Evolutionary conservation across 345 rosid species (phyloP).

Genomic region (Toxicodendron radicans): DNA sequence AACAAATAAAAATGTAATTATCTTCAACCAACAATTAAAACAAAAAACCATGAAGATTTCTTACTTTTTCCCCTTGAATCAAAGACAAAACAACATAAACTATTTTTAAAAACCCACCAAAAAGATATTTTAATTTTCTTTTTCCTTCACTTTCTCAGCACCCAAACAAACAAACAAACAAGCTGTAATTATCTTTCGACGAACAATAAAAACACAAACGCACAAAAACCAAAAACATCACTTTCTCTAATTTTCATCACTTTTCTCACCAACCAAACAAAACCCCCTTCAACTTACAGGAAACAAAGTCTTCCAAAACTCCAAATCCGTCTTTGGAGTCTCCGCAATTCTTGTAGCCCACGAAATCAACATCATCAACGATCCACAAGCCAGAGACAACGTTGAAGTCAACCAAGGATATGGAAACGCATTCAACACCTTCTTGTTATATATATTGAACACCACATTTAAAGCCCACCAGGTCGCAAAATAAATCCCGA

Average conservation of each 20-base stretch:
- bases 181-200: constrained; percentile 25
- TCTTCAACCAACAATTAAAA: too few relatives aligned
- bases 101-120: neutral
- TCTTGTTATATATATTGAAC: constrained; percentile 95
- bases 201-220: constrained; percentile 21
- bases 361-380: constrained; percentile 94
- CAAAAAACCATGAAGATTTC: too few relatives aligned
- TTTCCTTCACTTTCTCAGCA: constrained; percentile 33
- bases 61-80: neutral
- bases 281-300: constrained; percentile 66
- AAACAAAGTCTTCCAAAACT: constrained; percentile 91
- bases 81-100: neutral
- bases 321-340: constrained; percentile 85
- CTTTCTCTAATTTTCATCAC: constrained; percentile 25
- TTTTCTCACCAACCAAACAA: constrained; percentile 32
- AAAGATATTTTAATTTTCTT: neutral
- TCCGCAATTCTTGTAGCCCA: constrained; percentile 88
- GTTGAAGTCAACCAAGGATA: constrained; percentile 98
- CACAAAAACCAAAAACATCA: constrained; percentile 42
- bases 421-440: constrained; percentile 93
- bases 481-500: constrained; percentile 86
- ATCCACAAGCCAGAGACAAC: constrained; percentile 89
- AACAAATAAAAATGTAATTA: too few relatives aligned
- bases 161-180: constrained; percentile 56
- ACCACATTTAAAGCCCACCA: constrained; percentile 99